Percentiles rank a stretch among this genome's conserved stretches.
Evolutionary conservation across 768 basidiomycete species (phyloP).

Genomic region (Cubamyces lactineus): DNA sequence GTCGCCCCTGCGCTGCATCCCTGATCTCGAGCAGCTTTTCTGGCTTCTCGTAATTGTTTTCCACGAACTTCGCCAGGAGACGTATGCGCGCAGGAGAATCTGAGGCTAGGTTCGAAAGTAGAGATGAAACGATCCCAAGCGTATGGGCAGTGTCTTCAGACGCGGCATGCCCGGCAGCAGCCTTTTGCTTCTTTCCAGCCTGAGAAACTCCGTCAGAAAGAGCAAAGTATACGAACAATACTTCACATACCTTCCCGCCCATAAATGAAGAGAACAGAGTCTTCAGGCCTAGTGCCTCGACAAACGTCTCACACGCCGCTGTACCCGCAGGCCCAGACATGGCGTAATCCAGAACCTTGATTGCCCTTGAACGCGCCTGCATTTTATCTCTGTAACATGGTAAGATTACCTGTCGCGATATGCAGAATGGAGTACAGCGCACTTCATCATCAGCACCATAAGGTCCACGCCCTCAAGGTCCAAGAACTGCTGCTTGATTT

Average conservation of each 20-base stretch:
- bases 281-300: constrained; percentile 87
- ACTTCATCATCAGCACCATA: constrained; percentile 99
- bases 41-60: constrained; percentile 89
- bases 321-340: constrained; percentile 78
- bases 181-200: constrained; percentile 64
- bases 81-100: constrained; percentile 82
- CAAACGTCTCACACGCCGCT: constrained; percentile 77
- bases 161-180: constrained; percentile 47
- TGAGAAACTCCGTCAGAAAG: not conserved
- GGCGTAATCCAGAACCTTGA: constrained; percentile 91
- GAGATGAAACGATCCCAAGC: constrained; percentile 84
- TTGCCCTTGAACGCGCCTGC: constrained; percentile 77
- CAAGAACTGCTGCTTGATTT: constrained; percentile 82
- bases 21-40: constrained; percentile 91
- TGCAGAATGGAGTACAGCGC: constrained; percentile 30
- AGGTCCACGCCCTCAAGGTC: constrained; percentile 92
- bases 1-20: constrained; percentile 63
- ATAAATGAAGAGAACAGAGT: constrained; percentile 90
- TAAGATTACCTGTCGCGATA: not conserved
- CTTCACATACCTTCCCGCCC: constrained; percentile 61
- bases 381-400: constrained; percentile 67
- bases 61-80: constrained; percentile 91
- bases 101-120: constrained; percentile 85
- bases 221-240: not conserved
- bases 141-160: constrained; percentile 88